Base-by-base conservation (phyloP, 768 basidiomycete genomes). In the Naganishia vishniacii region DNA sequence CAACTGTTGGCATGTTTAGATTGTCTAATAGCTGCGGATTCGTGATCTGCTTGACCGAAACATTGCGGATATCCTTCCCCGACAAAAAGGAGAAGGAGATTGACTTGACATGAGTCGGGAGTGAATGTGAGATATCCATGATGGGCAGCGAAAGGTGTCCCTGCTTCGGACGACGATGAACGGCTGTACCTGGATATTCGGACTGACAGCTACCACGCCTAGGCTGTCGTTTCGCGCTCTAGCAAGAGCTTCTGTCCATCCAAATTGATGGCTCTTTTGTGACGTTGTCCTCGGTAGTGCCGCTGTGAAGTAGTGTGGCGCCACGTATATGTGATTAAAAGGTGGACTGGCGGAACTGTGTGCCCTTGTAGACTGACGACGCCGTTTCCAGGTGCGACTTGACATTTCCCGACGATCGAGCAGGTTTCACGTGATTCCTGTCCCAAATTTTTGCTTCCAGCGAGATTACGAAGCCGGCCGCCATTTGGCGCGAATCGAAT, bases 1-100 rank as follows among this genome's bases (percentile, higher is more conserved):
- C 91, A 62, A 83, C 80, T 71, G 89, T 98, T 2, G 95, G 95
- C 69, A 88, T 81, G 76, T 93, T 92, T 40, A 97, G 80, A 76
- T 94, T 91, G 80, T 99, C 92, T 68, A 98, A 83, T 44, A 99
- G 84, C 65, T 88, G 82, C 2, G 92, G 88, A 76, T 98, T 98
- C 59, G 91, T 83, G 67, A 98, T 88, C 80, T 95, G 91, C 80
- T 95, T 93, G 73, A 98, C 94, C n/a, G 91, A 94, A 73, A 98
- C 91, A 64, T 88, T 84, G 47, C 88, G 85, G 73, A 97, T 83
- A 77, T 99, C 93, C 70, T 88, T 83, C 15, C 89, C 81, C 16
- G 88, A 84, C 58, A 99, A 85, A 77, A 92, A 94, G 0, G 92
- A 92, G 78, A 99, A 99, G 9, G 91, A 91, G 65, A 97, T 79